Evolutionary conservation across 1,139 yeast genomes (phyloP).

Genomic region (Scheffersomyces cryptocercus): DNA sequence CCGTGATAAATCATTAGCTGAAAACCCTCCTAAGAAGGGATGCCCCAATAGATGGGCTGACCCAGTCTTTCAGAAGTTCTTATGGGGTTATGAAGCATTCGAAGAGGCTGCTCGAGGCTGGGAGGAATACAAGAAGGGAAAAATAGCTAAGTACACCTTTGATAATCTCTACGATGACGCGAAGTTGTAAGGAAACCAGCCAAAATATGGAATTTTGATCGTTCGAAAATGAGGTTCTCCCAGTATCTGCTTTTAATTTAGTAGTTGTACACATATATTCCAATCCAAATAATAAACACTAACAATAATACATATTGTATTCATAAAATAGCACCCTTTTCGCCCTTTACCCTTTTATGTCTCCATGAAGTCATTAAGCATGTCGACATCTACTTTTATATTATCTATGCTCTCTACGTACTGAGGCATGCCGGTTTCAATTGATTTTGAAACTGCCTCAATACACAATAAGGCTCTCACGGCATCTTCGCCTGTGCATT

Average conservation of each 20-base stretch:
- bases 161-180: not conserved
- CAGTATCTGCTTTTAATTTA: not conserved
- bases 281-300: slow-evolving; percentile 2
- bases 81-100: slow-evolving; percentile 28
- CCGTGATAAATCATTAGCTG: slow-evolving; percentile 17
- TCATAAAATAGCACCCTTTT: too few relatives aligned
- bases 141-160: not conserved
- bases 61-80: slow-evolving; percentile 22
- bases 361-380: slow-evolving; percentile 5
- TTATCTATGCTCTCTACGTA: slow-evolving; percentile 25
- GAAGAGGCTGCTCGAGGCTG: slow-evolving; percentile 18
- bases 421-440: slow-evolving; percentile 39
- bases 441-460: slow-evolving; percentile 39
- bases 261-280: not conserved
- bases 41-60: slow-evolving; percentile 30
- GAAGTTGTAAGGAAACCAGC: not conserved
- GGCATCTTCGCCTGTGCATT: slow-evolving; percentile 45
- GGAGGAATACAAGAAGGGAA: not conserved
- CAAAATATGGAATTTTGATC: too few relatives aligned
- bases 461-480: slow-evolving; percentile 40
- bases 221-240: too few relatives aligned
- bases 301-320: too few relatives aligned
- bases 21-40: slow-evolving; percentile 16
- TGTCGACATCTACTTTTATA: slow-evolving; percentile 17
- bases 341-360: not conserved